Base-by-base conservation (phyloP, 1,139 yeast species). In the Candida glucosophila region DNA sequence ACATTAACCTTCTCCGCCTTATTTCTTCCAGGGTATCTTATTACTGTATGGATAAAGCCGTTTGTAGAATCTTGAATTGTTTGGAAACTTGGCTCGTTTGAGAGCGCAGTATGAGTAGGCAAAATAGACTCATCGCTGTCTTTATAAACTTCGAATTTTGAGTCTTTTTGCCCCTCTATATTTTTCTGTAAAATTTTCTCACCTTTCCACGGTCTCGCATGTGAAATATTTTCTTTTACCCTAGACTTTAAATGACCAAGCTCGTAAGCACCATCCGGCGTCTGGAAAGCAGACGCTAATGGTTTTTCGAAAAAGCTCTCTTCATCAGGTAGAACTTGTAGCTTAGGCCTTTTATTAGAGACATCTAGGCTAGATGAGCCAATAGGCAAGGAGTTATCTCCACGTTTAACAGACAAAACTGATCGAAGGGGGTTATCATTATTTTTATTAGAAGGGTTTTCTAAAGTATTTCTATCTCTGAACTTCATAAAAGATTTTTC, bases 171-270 rank as follows among this genome's bases (percentile, higher is more conserved):
- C 7, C 30, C 34, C 6, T 24, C 12, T 4, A 29, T 38, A 4
- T 26, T 33, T 20, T 43, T 50, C 40, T 71, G 78, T 14, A 50
- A 52, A 17, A 77, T 35, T 0, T 57, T 59, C 41, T 79, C 79
- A 0, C 90, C 92, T 1, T 57, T 57, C 85, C 92, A 78, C 0
- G 79, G 70, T n/a, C 55, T 58, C 0, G 88, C 64, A 3, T 58
- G 56, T 19, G 73, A 29, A 1, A 52, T 52, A 40, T 85, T 85
- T 44, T 85, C 95, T 44, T 82, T 81, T 27, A 61, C 61, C 29
- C 82, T 52, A 5, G 58, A 51, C 7, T 59, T 59, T 3, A 73
- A 47, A 1, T 74, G 41, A 5, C 77, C 85, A n/a, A n/a, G n/a
- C n/a, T n/a, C n/a, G n/a, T n/a, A n/a, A n/a, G n/a, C n/a, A n/a